These are phyloP conservation scores for Spergularia marina DNA, from an alignment of 148 eudicot species.

Conservation along the genomic window DNA sequence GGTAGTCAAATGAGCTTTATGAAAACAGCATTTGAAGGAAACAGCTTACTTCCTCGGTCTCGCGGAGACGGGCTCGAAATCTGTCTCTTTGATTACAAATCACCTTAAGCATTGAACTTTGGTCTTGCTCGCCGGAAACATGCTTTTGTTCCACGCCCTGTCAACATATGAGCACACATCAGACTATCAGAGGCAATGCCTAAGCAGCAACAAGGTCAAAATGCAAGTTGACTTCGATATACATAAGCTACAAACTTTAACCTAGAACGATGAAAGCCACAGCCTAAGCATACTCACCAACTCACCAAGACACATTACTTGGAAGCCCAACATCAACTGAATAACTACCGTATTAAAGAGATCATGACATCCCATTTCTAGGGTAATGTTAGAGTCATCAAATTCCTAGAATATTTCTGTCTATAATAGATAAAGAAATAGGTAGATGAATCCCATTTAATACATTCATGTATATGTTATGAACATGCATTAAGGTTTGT, in stretches of 20 bases:
- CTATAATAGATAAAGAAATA: too few relatives aligned
- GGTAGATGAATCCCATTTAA: too few relatives aligned
- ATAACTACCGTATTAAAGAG: not conserved
- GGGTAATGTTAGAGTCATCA: too few relatives aligned
- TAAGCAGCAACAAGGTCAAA: not conserved
- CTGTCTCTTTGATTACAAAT: constrained; percentile 98
- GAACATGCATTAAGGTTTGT: too few relatives aligned
- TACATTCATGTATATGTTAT: too few relatives aligned
- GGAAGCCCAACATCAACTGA: not conserved
- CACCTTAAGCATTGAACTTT: constrained; percentile 97
- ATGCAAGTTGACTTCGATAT: not conserved
- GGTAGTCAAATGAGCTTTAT: not conserved
- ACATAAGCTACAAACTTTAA: not conserved
- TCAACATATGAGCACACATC: constrained; percentile 20
- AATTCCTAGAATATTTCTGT: too few relatives aligned
- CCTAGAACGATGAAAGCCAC: not conserved
- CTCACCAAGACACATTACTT: not conserved
- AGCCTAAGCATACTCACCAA: not conserved
- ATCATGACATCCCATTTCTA: too few relatives aligned
- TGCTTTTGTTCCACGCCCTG: constrained; percentile 83
- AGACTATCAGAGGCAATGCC: not conserved
- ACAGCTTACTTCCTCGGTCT: constrained; percentile 84
- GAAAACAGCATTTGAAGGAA: constrained; percentile 2
- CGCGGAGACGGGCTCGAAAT: constrained; percentile 81
- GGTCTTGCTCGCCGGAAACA: constrained; percentile 74